Conservation (phyloP, 1,139 yeast species). For the Lodderomyces oxycetoniae region DNA sequence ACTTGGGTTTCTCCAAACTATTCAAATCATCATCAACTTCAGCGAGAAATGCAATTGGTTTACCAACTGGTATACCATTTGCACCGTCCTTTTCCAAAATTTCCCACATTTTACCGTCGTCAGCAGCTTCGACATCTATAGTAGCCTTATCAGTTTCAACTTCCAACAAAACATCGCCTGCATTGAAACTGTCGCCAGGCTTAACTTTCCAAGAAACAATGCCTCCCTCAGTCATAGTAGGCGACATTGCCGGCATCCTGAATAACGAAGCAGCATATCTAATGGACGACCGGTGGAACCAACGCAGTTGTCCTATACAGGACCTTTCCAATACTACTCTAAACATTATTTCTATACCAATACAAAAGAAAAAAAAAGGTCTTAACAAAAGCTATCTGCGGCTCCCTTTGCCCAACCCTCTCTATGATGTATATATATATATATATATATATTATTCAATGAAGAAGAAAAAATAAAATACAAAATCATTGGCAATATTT, state of each 20-base stretch:
- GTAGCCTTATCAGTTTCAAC: slow-evolving; percentile 94
- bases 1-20: slow-evolving; percentile 55
- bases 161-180: slow-evolving; percentile 86
- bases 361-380: too few relatives aligned
- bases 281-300: slow-evolving; percentile 19
- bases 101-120: slow-evolving; percentile 85
- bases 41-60: slow-evolving; percentile 81
- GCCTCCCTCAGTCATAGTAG: slow-evolving; percentile 98
- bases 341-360: too few relatives aligned
- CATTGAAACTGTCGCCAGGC: slow-evolving; percentile 68
- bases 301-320: slow-evolving; percentile 5
- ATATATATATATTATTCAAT: too few relatives aligned
- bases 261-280: slow-evolving; percentile 53
- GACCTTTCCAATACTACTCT: background rate
- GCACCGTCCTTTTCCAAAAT: slow-evolving; percentile 68
- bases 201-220: slow-evolving; percentile 88
- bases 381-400: too few relatives aligned
- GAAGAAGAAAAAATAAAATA: too few relatives aligned
- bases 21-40: slow-evolving; percentile 82
- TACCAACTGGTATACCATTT: slow-evolving; percentile 78
- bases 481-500: too few relatives aligned
- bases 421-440: too few relatives aligned
- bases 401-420: too few relatives aligned
- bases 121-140: slow-evolving; percentile 89
- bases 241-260: slow-evolving; percentile 98